Evolutionary conservation across 2,329 filamentous ascomycete species (phyloP), one percentile per base, ranked within the genome.

Genomic region (Beauveria sp.): DNA sequence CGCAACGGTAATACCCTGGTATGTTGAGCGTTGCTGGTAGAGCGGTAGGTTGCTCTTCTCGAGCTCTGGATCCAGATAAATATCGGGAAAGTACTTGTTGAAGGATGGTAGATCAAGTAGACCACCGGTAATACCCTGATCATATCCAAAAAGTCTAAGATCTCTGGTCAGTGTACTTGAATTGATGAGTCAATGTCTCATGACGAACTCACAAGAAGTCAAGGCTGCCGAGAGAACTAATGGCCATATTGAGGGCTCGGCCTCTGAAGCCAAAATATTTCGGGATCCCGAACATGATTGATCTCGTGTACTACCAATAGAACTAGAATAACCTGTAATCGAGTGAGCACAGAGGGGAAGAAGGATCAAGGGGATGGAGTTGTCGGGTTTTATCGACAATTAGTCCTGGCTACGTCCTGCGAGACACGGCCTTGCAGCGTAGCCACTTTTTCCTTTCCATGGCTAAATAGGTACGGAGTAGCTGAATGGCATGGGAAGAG

Each of bases 111-210:
- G 78, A 2, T 85, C 88, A 59, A 91, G 77, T 61, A 91, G 81
- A 61, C 83, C 84, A 48, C 84, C 86, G 76, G 87, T 88, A 2
- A 88, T 84, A 67, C 86, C 83, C 71, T 86, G 84, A 72, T 88
- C 86, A 44, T 61, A 61, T 30, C 59, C 59, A 30, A 61, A 61
- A 20, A 61, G 59, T 41, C 59, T 63, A 28, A 22, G 3, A 24
- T 46, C 7, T 12, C n/a, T 5, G 12, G 6, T 28, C 2, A 48
- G 46, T 28, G 26, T 8, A 3, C 14, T 24, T 14, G 7, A 41
- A 41, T 16, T 8, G 34, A 4, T 41, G 12, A 24, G n/a, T 18
- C 7, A 14, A 5, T 14, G 48, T 2, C 1, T n/a, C n/a, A 16
- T 20, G 5, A n/a, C n/a, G 20, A 55, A 22, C 62, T 16, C 55